Base-by-base conservation (phyloP, 495 filamentous ascomycete species). In the Venustampulla echinocandica region DNA sequence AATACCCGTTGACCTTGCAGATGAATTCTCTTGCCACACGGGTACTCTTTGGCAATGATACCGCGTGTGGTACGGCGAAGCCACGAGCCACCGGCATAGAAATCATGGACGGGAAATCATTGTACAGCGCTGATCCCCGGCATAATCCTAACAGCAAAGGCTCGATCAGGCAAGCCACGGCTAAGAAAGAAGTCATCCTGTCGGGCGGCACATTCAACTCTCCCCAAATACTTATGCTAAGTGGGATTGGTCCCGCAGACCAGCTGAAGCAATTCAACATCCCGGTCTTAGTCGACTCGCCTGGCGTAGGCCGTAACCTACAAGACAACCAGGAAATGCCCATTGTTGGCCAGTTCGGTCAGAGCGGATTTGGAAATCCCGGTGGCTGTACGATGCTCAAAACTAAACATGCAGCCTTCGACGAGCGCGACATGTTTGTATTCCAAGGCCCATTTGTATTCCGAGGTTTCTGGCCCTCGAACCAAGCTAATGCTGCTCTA, bases 231-330 rank as follows among this genome's bases (percentile, higher is more conserved):
- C 71, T 85, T 11, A 79, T 81, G 54, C 69, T 82, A 2, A 77
- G 69, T 2, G 81, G 83, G 10, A 64, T 86, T 36, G 81, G 81
- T 2, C 72, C 77, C 0, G 43, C 40, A 3, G 55, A 52, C 0
- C 70, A 81, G 27, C 68, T 85, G 0, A n/a, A 58, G 4, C 49
- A 50, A 13, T 66, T 71, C 42, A 56, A 57, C 13, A 81, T 84
- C 44, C 56, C 66, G 2, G 63, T 80, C 1, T 43, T 83, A 0
- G 51, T 59, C 21, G 70, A 81, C 49, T 64, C 76, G 0, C 77
- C 78, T 0, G 76, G 73, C 6, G 80, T 85, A 0, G 82, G 81
- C 22, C 64, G 64, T n/a, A 84, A 84, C 58, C 61, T 84, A 0
- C 77, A 82, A 40, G 79, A 84, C 50, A 75, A 74, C 57, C 78